Percentiles rank a stretch among this genome's conserved stretches.
phyloP scores from a whole-genome alignment of 2,329 filamentous ascomycete genomes.

The Ilyonectria destructans region DNA sequence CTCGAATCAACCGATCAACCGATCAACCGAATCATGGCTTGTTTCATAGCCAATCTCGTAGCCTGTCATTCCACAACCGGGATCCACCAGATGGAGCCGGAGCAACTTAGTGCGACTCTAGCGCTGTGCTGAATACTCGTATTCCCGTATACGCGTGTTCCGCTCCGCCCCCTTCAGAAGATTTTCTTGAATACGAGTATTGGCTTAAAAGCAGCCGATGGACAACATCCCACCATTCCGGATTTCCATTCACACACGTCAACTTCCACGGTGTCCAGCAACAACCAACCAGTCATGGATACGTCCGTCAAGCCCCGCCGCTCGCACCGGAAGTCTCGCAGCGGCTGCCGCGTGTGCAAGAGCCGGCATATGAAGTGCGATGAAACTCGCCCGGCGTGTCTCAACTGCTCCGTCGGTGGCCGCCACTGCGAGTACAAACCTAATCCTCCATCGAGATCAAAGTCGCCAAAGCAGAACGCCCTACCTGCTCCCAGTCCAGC shows the following conservation, averaged over 20 bases:
- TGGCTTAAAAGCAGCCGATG: conserved; percentile 1
- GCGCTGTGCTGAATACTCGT: neutral
- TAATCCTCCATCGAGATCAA: neutral
- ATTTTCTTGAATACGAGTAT: conserved; percentile 6
- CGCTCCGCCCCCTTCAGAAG: neutral
- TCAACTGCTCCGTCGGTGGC: conserved; percentile 27
- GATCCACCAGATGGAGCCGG: too few species aligned
- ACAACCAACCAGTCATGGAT: neutral
- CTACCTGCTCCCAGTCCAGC: neutral
- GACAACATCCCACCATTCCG: neutral
- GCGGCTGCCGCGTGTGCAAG: conserved; percentile 35
- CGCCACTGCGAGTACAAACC: conserved; percentile 7
- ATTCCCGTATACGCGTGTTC: conserved; percentile 4
- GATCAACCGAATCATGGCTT: too few species aligned
- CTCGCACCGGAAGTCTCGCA: conserved; percentile 36
- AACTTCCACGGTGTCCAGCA: neutral
- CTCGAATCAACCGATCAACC: too few species aligned
- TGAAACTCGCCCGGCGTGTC: conserved; percentile 27
- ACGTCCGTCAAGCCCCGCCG: conserved; percentile 20
- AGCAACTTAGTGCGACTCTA: neutral
- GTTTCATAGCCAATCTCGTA: too few species aligned
- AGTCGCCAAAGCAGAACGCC: neutral
- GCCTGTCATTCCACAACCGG: too few species aligned
- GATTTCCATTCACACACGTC: neutral
- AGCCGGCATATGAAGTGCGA: conserved; percentile 38